Base-by-base conservation (phyloP, 768 basidiomycete genomes). In the Pleurotus sapidus region DNA sequence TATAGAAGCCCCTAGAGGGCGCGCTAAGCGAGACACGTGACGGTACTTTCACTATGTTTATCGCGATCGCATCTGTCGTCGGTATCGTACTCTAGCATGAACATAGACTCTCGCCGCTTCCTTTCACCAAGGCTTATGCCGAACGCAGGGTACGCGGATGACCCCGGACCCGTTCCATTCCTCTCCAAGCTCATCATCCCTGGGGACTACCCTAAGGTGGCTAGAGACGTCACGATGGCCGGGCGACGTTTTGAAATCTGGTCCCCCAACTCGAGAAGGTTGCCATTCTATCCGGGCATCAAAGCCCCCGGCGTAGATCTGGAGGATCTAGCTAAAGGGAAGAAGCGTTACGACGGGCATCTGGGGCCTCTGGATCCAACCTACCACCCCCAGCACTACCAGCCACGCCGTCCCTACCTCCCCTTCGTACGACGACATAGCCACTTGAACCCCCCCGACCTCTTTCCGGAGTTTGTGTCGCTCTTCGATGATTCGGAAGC, bases 301-400 rank as follows among this genome's bases (percentile, higher is more conserved):
- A 30, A 25, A 5, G 18, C 7, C 7, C 39, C 15, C 14, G 25
- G 15, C 6, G 9, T 45, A 15, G 27, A 45, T 27, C 30, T 7
- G n/a, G 50, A 53, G 23, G 7, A 14, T 18, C 11, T 55, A 25
- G 8, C 54, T 15, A 9, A 12, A 8, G 25, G 9, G 12, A 25
- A 25, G 6, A 15, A 20, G 12, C 42, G 34, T 6, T 55, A 45
- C 24, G 42, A 55, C 20, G 54, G 54, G n/a, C 42, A 46, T 25
- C 54, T 55, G 9, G 54, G 54, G 5, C 54, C 24, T 3, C 27
- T 55, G 14, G 54, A 55, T 20, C 14, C 42, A 25, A 45, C 54
- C 17, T 18, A 20, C n/a, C 18, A 40, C 30, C 50, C 50, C 15
- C 50, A 53, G 20, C 18, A 37, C 23, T 20, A 50, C 11, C 25